Evolutionary conservation across 2,329 filamentous ascomycete genomes (phyloP).

Genomic region (Cladosporium sp.): DNA sequence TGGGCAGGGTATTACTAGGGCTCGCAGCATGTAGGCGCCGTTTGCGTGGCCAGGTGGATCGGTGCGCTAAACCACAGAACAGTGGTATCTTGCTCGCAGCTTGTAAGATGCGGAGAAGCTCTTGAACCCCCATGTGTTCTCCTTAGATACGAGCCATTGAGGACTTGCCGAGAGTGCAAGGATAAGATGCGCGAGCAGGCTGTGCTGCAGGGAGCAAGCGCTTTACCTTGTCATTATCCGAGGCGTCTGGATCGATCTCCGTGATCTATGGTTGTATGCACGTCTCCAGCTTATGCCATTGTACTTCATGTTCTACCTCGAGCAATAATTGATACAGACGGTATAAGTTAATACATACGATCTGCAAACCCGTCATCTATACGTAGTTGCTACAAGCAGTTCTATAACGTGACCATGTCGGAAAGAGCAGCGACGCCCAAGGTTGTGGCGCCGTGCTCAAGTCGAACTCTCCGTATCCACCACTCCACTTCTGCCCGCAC

Average conservation of each 20-base stretch:
- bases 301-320: background rate
- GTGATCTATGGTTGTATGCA: background rate
- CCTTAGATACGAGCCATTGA: slow-evolving; percentile 7
- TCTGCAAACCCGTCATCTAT: background rate
- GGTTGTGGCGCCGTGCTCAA: slow-evolving; percentile 2
- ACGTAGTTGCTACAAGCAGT: background rate
- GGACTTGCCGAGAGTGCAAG: background rate
- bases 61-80: background rate
- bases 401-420: slow-evolving; percentile 7
- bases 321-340: background rate
- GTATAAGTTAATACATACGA: background rate
- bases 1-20: background rate
- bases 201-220: slow-evolving; percentile 5
- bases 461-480: slow-evolving; percentile 15
- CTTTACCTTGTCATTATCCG: slow-evolving; percentile 1
- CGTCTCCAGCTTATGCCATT: background rate
- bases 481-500: background rate
- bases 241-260: background rate
- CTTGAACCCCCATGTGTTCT: background rate
- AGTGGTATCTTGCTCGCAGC: slow-evolving; percentile 4
- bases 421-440: slow-evolving; percentile 9
- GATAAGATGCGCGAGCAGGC: slow-evolving; percentile 6
- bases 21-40: background rate
- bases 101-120: slow-evolving; percentile 22
- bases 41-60: background rate